Evolutionary conservation across 2,329 filamentous ascomycete genomes (phyloP).

Genomic region (Oidium heveae): DNA sequence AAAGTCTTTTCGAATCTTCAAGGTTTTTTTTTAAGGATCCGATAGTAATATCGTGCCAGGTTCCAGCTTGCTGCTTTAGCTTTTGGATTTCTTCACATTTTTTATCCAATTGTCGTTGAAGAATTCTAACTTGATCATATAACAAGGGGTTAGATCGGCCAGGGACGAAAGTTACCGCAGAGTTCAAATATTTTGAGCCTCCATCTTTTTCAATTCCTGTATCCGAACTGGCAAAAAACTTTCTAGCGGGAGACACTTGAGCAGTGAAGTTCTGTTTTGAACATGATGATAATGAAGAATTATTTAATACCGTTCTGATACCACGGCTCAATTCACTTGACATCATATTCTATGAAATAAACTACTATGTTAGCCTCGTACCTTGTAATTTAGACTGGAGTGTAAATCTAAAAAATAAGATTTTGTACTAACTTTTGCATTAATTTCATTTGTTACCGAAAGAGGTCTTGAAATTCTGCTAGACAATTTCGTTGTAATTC

Average conservation of each 20-base stretch:
- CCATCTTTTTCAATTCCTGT: not conserved
- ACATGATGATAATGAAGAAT: not conserved
- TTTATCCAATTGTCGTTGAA: constrained; percentile 22
- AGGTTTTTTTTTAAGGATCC: constrained; percentile 24
- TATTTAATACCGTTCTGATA: not conserved
- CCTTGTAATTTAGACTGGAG: not conserved
- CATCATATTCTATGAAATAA: not conserved
- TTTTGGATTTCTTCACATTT: constrained; percentile 22
- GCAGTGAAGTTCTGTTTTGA: not conserved
- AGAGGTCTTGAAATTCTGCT: not conserved
- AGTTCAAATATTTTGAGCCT: not conserved
- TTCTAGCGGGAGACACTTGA: not conserved
- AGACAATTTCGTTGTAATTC: not conserved
- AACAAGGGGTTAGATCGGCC: constrained; percentile 15
- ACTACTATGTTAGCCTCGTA: not conserved
- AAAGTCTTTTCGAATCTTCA: constrained; percentile 18
- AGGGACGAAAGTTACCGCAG: constrained; percentile 1
- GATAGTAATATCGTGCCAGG: constrained; percentile 19
- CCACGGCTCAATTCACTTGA: not conserved
- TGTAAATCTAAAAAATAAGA: not conserved
- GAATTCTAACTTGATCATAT: constrained; percentile 22
- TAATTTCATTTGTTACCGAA: not conserved
- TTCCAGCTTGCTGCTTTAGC: constrained; percentile 21
- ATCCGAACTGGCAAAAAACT: constrained; percentile 1
- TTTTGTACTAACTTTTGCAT: not conserved